Conservation (phyloP, 441 rosid species). For the Melastoma candidum region DNA sequence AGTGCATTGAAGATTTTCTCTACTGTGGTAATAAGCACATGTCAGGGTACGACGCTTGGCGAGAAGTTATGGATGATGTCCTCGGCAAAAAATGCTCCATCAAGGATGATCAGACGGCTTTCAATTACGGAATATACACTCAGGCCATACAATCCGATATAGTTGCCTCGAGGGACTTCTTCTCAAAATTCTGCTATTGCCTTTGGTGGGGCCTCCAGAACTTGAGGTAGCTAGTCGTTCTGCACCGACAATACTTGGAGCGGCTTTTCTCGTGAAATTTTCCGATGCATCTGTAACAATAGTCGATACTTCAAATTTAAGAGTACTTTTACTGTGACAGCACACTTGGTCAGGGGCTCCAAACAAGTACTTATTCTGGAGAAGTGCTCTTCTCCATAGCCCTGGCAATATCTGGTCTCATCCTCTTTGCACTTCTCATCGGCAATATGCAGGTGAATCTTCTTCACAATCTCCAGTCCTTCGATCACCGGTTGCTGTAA, state of each 20-base stretch:
- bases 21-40: conserved; percentile 56
- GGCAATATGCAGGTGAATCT: conserved; percentile 77
- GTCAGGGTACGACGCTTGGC: conserved; percentile 39
- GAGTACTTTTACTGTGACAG: conserved; percentile 21
- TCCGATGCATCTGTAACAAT: background rate
- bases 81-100: conserved; percentile 34
- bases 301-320: conserved; percentile 1
- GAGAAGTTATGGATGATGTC: conserved; percentile 26
- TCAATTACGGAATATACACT: conserved; percentile 64
- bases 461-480: background rate
- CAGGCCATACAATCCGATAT: conserved; percentile 62
- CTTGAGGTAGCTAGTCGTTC: conserved; percentile 40
- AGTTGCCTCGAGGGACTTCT: conserved; percentile 36
- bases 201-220: conserved; percentile 96
- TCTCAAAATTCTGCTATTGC: conserved; percentile 67
- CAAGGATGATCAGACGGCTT: conserved; percentile 23
- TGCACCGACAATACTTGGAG: too few relatives aligned
- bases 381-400: conserved; percentile 79
- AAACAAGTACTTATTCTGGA: conserved; percentile 63
- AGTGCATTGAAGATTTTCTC: conserved; percentile 36
- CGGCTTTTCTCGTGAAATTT: background rate
- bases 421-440: conserved; percentile 75
- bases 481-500: background rate
- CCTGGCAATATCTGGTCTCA: conserved; percentile 70
- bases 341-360: conserved; percentile 84